Evolutionary conservation across 2,329 filamentous ascomycete genomes (phyloP).

Genomic region (Penicillium sp.): DNA sequence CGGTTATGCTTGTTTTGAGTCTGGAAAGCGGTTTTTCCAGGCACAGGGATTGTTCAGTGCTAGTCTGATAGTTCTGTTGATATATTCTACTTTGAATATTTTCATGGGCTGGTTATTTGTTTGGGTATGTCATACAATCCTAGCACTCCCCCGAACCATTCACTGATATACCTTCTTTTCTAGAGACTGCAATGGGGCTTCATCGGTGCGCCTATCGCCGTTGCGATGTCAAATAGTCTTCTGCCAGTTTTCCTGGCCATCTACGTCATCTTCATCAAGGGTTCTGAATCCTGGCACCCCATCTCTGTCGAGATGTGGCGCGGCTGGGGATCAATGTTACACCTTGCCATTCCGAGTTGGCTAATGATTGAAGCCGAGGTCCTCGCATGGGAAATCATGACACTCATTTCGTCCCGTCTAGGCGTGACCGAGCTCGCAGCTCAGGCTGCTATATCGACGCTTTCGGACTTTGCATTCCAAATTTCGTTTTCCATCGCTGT

Average conservation of each 20-base stretch:
- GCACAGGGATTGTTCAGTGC: conserved; percentile 77
- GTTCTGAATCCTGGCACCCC: conserved; percentile 73
- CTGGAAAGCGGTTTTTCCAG: conserved; percentile 76
- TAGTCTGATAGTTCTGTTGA: conserved; percentile 72
- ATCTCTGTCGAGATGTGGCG: conserved; percentile 63
- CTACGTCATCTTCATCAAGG: conserved; percentile 68
- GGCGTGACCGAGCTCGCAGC: conserved; percentile 75
- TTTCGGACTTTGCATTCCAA: conserved; percentile 76
- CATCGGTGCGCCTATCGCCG: conserved; percentile 72
- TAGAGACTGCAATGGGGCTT: conserved; percentile 59
- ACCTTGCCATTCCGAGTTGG: conserved; percentile 77
- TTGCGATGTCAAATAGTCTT: conserved; percentile 68
- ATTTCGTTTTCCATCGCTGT: conserved; percentile 85
- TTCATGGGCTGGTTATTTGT: conserved; percentile 75
- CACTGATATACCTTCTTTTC: neutral
- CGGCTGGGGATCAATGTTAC: conserved; percentile 78
- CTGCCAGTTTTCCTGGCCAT: conserved; percentile 66
- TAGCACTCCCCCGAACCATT: neutral
- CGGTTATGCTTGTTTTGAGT: conserved; percentile 70
- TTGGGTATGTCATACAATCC: conserved; percentile 51
- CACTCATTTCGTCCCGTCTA: conserved; percentile 70
- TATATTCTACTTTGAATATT: conserved; percentile 75
- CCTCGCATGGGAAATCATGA: conserved; percentile 83
- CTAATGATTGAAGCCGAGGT: conserved; percentile 89
- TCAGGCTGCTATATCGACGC: conserved; percentile 74